Conservation (phyloP, 768 basidiomycete species). For the Suillus occidentalis region DNA sequence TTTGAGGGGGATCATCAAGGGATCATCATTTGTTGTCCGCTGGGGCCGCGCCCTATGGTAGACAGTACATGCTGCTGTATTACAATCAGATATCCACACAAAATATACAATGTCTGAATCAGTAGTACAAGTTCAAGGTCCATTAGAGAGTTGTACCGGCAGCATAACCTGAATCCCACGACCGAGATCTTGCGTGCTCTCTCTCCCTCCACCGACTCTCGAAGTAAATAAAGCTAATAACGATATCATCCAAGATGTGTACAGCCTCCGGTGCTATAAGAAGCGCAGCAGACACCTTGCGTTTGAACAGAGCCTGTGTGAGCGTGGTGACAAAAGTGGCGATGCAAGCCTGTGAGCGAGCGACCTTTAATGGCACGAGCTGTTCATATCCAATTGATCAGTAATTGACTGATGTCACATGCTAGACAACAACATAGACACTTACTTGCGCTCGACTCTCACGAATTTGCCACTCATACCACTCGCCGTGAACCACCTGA, state of each 20-base stretch:
- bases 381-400: not conserved
- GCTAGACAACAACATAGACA: not conserved
- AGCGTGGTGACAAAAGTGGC: constrained; percentile 29
- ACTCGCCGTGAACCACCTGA: constrained; percentile 17
- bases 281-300: constrained; percentile 22
- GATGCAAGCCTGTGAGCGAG: constrained; percentile 15
- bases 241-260: constrained; percentile 34
- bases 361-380: constrained; percentile 25
- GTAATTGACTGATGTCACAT: not conserved
- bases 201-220: constrained; percentile 29
- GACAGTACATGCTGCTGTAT: no score
- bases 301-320: constrained; percentile 14
- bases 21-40: no score
- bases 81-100: not conserved
- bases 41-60: no score
- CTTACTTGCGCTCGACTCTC: constrained; percentile 25
- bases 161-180: constrained; percentile 8
- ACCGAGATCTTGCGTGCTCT: constrained; percentile 17
- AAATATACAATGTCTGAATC: not conserved
- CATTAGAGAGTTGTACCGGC: not conserved
- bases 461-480: constrained; percentile 31
- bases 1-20: no score
- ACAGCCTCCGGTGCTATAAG: constrained; percentile 29
- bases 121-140: not conserved
- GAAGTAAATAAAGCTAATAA: constrained; percentile 39